Conservation (phyloP, 371 early-diverging fungal genomes). For the Rhizopus sp. region DNA sequence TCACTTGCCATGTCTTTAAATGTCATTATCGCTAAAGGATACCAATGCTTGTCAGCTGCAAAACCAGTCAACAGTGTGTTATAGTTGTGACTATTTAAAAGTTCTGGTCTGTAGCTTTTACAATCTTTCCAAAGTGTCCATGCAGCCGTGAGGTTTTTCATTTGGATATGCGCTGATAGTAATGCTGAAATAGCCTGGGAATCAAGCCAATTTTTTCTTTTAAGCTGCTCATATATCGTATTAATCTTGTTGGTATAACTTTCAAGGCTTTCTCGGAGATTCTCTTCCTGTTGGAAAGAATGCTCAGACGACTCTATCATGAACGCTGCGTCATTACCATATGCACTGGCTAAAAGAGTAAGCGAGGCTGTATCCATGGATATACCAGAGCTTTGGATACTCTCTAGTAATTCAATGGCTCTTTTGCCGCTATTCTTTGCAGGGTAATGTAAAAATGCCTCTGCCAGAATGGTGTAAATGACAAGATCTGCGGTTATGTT, state of each 20-base stretch:
- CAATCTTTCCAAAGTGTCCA: slow-evolving; percentile 37
- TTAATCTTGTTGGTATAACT: slow-evolving; percentile 10
- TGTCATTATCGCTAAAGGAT: slow-evolving; percentile 25
- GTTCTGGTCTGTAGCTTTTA: neutral
- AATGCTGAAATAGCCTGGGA: slow-evolving; percentile 25
- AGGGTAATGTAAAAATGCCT: slow-evolving; percentile 32
- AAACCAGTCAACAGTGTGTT: slow-evolving; percentile 34
- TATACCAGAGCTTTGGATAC: slow-evolving; percentile 17
- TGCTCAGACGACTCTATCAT: neutral
- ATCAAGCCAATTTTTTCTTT: slow-evolving; percentile 25
- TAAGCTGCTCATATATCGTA: slow-evolving; percentile 11
- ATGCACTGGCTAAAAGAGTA: slow-evolving; percentile 34
- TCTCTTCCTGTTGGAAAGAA: neutral
- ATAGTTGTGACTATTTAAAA: slow-evolving; percentile 24
- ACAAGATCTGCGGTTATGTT: slow-evolving; percentile 31
- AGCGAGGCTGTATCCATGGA: slow-evolving; percentile 28
- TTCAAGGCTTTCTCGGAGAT: neutral
- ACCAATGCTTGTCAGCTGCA: slow-evolving; percentile 25
- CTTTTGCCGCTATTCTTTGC: slow-evolving; percentile 17
- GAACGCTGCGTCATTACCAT: slow-evolving; percentile 27
- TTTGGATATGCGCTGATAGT: slow-evolving; percentile 24
- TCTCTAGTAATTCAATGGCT: slow-evolving; percentile 31
- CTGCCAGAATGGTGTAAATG: slow-evolving; percentile 42
- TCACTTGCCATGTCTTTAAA: slow-evolving; percentile 33
- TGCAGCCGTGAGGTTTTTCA: slow-evolving; percentile 32